Conservation (phyloP, 805 yeast genomes). For the Barnettozyma wickerhamii region DNA sequence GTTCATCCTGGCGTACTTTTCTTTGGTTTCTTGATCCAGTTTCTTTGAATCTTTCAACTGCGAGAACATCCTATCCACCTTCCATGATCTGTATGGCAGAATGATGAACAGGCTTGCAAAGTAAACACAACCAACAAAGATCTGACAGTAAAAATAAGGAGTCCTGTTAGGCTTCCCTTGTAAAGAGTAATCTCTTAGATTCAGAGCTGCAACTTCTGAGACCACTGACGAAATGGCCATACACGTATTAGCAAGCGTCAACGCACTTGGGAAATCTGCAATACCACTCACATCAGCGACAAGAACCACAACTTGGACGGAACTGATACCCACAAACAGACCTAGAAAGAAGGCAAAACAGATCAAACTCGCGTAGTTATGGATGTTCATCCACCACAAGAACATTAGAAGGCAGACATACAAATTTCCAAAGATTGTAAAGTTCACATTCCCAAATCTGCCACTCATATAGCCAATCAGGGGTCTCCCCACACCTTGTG, state of each 20-base stretch:
- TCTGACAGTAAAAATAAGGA: slow-evolving; percentile 57
- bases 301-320: slow-evolving; percentile 35
- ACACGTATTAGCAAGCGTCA: slow-evolving; percentile 31
- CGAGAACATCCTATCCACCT: slow-evolving; percentile 38
- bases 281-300: slow-evolving; percentile 38
- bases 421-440: slow-evolving; percentile 33
- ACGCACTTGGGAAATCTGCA: slow-evolving; percentile 34
- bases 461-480: slow-evolving; percentile 42
- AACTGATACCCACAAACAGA: slow-evolving; percentile 40
- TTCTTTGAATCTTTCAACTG: slow-evolving; percentile 13
- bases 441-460: slow-evolving; percentile 41
- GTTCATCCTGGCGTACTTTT: background rate
- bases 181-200: slow-evolving; percentile 32
- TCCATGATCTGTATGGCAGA: slow-evolving; percentile 47
- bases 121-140: slow-evolving; percentile 51
- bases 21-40: slow-evolving; percentile 1
- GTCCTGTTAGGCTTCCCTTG: slow-evolving; percentile 15
- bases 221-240: slow-evolving; percentile 35
- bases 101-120: slow-evolving; percentile 39
- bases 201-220: slow-evolving; percentile 53
- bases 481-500: slow-evolving; percentile 48
- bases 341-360: slow-evolving; percentile 43
- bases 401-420: slow-evolving; percentile 36
- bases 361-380: slow-evolving; percentile 35
- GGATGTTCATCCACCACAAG: slow-evolving; percentile 46